Evolutionary conservation across 2,329 filamentous ascomycete genomes (phyloP).

Genomic region (Penicillium sp.): DNA sequence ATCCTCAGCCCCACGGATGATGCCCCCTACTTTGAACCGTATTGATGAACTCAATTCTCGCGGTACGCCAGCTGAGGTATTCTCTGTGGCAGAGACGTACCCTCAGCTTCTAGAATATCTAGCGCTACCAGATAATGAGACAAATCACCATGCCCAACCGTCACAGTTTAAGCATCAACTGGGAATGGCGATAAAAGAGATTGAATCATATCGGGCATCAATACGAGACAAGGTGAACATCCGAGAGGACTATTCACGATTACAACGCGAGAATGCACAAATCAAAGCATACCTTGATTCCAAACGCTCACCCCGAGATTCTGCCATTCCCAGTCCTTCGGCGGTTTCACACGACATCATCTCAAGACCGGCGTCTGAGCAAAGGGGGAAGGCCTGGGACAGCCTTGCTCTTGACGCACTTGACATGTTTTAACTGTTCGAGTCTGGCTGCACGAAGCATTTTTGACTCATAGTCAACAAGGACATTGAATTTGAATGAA

Average conservation of each 20-base stretch:
- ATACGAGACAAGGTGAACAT: constrained; percentile 20
- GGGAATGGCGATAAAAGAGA: constrained; percentile 22
- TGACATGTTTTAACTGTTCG: constrained; percentile 23
- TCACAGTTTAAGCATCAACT: constrained; percentile 24
- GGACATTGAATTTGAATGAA: not conserved
- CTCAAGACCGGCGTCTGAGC: constrained; percentile 13
- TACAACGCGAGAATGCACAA: constrained; percentile 26
- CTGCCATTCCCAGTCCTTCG: constrained; percentile 7
- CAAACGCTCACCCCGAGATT: constrained; percentile 10
- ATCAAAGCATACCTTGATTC: constrained; percentile 21
- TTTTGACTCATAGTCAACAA: not conserved
- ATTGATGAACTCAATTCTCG: constrained; percentile 1
- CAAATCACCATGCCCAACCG: constrained; percentile 9
- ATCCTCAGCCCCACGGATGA: not conserved
- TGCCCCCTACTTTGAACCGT: not conserved
- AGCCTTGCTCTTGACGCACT: constrained; percentile 24
- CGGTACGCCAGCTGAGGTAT: constrained; percentile 1
- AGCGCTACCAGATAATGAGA: constrained; percentile 9
- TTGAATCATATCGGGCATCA: constrained; percentile 20
- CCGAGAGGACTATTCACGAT: constrained; percentile 22
- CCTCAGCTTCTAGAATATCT: constrained; percentile 14
- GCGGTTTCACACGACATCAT: constrained; percentile 8
- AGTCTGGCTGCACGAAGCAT: not conserved
- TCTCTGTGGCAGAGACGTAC: constrained; percentile 13
- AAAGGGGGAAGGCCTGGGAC: constrained; percentile 25